These are phyloP conservation scores for Penicillium sp. DNA, from an alignment of 2,329 filamentous ascomycete genomes.

Conservation along the genomic window DNA sequence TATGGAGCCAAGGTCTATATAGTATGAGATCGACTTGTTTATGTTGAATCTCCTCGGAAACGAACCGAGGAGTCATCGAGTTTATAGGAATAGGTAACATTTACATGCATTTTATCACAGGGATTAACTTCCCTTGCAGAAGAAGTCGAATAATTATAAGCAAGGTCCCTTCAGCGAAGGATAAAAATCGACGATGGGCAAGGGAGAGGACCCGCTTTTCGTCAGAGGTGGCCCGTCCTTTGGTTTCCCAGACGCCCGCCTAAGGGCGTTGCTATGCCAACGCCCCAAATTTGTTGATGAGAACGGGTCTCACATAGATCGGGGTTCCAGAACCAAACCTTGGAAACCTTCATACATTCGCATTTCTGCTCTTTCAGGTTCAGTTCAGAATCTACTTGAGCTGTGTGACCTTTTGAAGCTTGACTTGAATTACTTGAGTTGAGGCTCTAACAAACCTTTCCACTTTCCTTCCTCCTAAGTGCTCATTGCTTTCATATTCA, in stretches of 20 bases:
- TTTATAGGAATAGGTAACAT: background rate
- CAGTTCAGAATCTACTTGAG: slow-evolving; percentile 4
- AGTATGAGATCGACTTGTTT: slow-evolving; percentile 11
- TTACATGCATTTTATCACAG: slow-evolving; percentile 12
- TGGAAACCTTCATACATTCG: slow-evolving; percentile 20
- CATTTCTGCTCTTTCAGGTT: slow-evolving; percentile 17
- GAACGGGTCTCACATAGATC: slow-evolving; percentile 29
- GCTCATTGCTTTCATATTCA: slow-evolving; percentile 34
- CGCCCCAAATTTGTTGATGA: slow-evolving; percentile 33
- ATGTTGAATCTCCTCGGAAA: slow-evolving; percentile 15
- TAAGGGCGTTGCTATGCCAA: slow-evolving; percentile 31
- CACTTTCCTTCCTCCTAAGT: slow-evolving; percentile 10
- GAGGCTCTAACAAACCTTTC: slow-evolving; percentile 14
- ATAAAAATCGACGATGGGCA: slow-evolving; percentile 5
- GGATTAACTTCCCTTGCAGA: slow-evolving; percentile 16
- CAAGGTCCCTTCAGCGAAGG: slow-evolving; percentile 9
- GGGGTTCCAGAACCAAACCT: slow-evolving; percentile 21
- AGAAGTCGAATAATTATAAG: slow-evolving; percentile 4
- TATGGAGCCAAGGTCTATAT: slow-evolving; percentile 5
- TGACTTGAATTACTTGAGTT: background rate
- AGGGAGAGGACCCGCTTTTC: slow-evolving; percentile 13
- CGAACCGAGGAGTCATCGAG: slow-evolving; percentile 4
- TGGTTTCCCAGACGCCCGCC: slow-evolving; percentile 27
- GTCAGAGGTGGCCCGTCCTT: slow-evolving; percentile 12
- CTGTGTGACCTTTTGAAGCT: slow-evolving; percentile 6